These are phyloP conservation scores for Pseudonitzschia multiseries DNA, from an alignment of 108 stramenopile species.

Conservation along the genomic window DNA sequence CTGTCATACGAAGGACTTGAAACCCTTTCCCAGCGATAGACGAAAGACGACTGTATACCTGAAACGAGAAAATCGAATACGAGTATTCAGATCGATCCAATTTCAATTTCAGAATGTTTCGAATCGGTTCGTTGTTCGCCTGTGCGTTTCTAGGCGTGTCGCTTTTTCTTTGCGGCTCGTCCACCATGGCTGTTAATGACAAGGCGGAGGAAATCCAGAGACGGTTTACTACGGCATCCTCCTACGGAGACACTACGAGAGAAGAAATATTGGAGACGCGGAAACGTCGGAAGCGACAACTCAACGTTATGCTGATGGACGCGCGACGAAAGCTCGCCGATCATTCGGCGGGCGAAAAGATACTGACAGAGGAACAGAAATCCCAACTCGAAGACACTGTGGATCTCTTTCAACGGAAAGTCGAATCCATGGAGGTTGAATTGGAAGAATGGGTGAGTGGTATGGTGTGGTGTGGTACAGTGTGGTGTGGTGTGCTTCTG, in stretches of 20 bases:
- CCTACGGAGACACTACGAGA: constrained; percentile 10
- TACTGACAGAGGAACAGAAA: constrained; percentile 19
- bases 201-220: neutral
- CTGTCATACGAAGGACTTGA: too few species aligned
- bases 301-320: constrained; percentile 15
- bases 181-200: neutral
- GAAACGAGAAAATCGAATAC: too few species aligned
- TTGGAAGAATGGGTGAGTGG: constrained; percentile 32
- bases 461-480: too few species aligned
- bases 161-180: neutral
- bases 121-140: too few species aligned
- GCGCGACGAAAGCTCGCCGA: constrained; percentile 31
- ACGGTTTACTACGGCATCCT: neutral
- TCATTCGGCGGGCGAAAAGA: constrained; percentile 31
- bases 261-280: constrained; percentile 35
- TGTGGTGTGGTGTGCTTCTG: neutral
- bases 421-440: constrained; percentile 26
- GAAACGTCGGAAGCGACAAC: constrained; percentile 24
- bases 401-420: constrained; percentile 28
- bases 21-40: too few species aligned
- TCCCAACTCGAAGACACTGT: constrained; percentile 12
- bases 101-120: too few species aligned
- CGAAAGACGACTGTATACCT: too few species aligned
- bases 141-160: neutral
- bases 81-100: too few species aligned